Conservation (phyloP, 139 green algal species). For the Tetradesmus lagerheimii region DNA sequence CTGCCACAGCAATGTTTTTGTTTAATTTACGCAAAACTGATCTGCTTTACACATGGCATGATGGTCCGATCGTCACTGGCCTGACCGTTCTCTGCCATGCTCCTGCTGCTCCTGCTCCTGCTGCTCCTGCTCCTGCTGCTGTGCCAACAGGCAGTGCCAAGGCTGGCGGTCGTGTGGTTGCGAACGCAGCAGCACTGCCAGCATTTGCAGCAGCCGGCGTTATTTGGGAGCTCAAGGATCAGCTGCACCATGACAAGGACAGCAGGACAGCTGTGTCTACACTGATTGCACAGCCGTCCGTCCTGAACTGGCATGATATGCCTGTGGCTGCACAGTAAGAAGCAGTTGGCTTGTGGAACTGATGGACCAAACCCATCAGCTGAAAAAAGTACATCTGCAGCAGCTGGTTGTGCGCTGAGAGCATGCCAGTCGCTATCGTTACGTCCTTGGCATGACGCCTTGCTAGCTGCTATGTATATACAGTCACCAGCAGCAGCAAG, state of each 20-base stretch:
- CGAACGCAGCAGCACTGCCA: background rate
- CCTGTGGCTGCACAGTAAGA: background rate
- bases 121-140: background rate
- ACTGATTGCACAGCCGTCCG: constrained; percentile 8
- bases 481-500: no score
- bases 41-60: no score
- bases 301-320: constrained; percentile 41
- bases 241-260: constrained; percentile 7
- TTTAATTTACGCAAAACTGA: background rate
- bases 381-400: background rate
- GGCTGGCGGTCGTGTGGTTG: background rate
- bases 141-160: background rate
- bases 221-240: constrained; percentile 22
- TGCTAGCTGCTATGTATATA: background rate
- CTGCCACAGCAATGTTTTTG: background rate
- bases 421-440: no score
- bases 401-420: background rate
- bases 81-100: no score
- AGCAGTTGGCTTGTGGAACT: background rate
- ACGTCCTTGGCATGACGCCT: background rate
- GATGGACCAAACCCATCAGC: background rate
- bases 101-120: background rate
- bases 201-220: constrained; percentile 23
- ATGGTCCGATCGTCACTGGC: no score
- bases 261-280: constrained; percentile 5